Evolutionary conservation across 2,329 filamentous ascomycete genomes (phyloP), one percentile per base, ranked within the genome.

Genomic region (Lachnellula subtilissima): DNA sequence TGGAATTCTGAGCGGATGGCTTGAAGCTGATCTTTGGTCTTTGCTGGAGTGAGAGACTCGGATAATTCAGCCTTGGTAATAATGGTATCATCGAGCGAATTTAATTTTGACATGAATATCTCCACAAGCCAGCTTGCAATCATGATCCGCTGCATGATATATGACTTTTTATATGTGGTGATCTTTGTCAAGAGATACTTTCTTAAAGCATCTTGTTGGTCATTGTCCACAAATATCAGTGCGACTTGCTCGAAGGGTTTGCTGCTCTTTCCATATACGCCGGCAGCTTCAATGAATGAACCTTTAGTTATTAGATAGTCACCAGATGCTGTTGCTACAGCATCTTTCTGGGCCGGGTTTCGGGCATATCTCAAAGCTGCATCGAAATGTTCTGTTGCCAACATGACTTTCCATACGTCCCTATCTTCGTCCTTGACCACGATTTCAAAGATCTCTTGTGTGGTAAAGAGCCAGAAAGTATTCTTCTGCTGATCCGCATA

Each of bases 201-300:
- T 48, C 93, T 84, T 61, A 99, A 74, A 1, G 94, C 93, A 75
- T 97, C 93, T 55, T 91, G 87, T 71, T 97, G 91, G 40, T 86
- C 86, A 61, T 89, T 87, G 72, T 97, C 92, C 62, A 99, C 92
- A 67, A 99, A 89, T 1, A 85, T 86, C 37, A 99, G 78, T 22
- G 92, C 92, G 47, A 99, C 93, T 69, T 99, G 91, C 70, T 99
- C 94, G 64, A 99, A 99, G 0, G 91, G 86, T 75, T 97, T 97
- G 70, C 89, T 97, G 73, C 94, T 97, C 71, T 91, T 91, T 12
- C 94, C 94, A 70, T 96, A 97, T 2, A 97, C 84, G 9, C 84
- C 82, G 0, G 95, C 94, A 42, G 94, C 94, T 70, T 99, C 91
- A 52, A 84, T 74, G 71, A 86, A 97, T 52, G 89, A 85, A 3